Base-by-base conservation (phyloP, 1,139 yeast genomes). In the Lipomyces yarrowii region DNA sequence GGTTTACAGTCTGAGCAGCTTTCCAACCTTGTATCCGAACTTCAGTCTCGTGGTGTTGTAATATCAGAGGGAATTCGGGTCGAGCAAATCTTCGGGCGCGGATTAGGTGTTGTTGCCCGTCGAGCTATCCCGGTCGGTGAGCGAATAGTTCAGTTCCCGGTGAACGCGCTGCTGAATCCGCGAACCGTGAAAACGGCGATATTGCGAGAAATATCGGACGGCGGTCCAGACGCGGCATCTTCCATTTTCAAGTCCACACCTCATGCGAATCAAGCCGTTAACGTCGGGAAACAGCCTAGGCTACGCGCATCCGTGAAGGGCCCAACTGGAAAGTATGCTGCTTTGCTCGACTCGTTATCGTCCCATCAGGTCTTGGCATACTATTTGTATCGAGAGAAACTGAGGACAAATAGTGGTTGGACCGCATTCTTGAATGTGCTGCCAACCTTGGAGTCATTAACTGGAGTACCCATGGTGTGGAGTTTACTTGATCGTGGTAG, bases 61-160 rank as follows among this genome's bases (percentile, higher is more conserved):
- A 67, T 75, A 11, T 74, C 77, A 15, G 66, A 71, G 1, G 72
- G 72, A 37, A 69, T 81, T 15, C 61, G 62, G 2, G 74, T 81
- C 1, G 69, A 65, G 18, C 79, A 80, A 48, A 77, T 81, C 15
- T 70, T 70, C 0, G 78, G 77, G 11, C 82, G 85, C 51, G 96
- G 96, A 37, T 82, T 93, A 76, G 91, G 92, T 70, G 82, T 91
- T 46, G 79, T 82, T 57, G 84, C 87, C 3, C 68, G 65, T 0
- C 75, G 75, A 0, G 60, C 64, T 4, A 74, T 90, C 42, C 71
- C 71, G 18, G 71, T 73, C 10, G 78, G 82, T 59, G 86, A 85
- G 64, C 75, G 77, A 26, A 74, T 90, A 42, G 78, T 89, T 30
- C 80, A 83, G 59, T 83, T 90, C 23, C 89, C 91, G 1, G 86